Evolutionary conservation across 257 asterid species (phyloP), one percentile per base, ranked within the genome.

Genomic region (Lantana camara): DNA sequence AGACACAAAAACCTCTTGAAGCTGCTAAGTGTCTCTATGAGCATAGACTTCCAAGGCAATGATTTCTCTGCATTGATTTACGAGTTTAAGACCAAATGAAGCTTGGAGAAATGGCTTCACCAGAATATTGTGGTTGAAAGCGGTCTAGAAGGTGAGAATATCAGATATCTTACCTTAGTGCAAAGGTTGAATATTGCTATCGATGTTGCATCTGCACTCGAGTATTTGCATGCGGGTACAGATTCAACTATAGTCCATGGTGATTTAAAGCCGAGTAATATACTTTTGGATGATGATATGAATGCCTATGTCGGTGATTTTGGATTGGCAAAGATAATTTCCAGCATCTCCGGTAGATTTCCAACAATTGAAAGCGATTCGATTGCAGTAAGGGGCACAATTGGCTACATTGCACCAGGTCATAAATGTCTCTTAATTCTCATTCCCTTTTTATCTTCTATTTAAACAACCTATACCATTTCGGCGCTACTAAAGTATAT

Each of bases 1-100:
- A 73, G 81, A 30, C 86, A 71, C 7, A 9, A 69, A 54, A 80
- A 77, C 60, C 72, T 77, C 4, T 42, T 77, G 13, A 52, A 75
- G 19, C 13, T 80, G 41, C 2, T 72, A 40, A 80, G 74, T 40
- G 57, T 70, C 17, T 77, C 73, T 44, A 32, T 54, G 12, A 67
- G 83, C 67, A 60, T 49, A 9, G 81, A 77, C 41, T 69, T 20
- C 9, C 27, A 12, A 37, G 77, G 81, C 1, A 16, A 65, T 5
- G 67, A 74, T n/a, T 81, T 81, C 24, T 74, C 68, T 58, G 79
- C 83, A 1, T 14, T 77, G 47, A 65, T 77, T 22, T 80, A 71
- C 9, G 73, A 74, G 53, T 71, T 32, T 19, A 77, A 62, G 63
- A 20, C 47, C 10, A 71, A 77, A 0, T 77, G 83, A 15, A 74